These are phyloP conservation scores for Malus hybrid DNA, from an alignment of 331 rosid species.

Conservation along the genomic window DNA sequence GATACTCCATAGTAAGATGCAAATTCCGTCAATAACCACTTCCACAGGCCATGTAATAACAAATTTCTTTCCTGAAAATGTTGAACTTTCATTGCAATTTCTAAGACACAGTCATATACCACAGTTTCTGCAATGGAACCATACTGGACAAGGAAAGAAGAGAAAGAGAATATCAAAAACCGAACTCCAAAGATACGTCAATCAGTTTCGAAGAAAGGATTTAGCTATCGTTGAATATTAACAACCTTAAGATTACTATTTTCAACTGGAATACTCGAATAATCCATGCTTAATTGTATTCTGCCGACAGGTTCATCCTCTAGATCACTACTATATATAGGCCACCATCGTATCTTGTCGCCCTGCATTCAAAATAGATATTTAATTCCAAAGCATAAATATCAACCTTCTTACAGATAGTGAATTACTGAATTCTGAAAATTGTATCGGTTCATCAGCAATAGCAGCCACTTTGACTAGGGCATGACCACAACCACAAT, in stretches of 20 bases:
- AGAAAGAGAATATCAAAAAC: not conserved
- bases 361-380: slow-evolving; percentile 15
- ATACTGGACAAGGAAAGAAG: slow-evolving; percentile 4
- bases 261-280: slow-evolving; percentile 13
- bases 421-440: not conserved
- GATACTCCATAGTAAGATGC: slow-evolving; percentile 29
- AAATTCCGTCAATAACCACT: slow-evolving; percentile 25
- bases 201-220: not conserved
- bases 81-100: slow-evolving; percentile 29
- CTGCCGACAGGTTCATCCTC: slow-evolving; percentile 23
- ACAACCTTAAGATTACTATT: slow-evolving; percentile 20
- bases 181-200: not conserved
- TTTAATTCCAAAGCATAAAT: not conserved
- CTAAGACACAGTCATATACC: slow-evolving; percentile 26
- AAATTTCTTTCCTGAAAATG: slow-evolving; percentile 24
- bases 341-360: slow-evolving; percentile 27
- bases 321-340: slow-evolving; percentile 17
- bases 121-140: slow-evolving; percentile 25
- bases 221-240: not conserved
- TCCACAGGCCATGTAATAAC: slow-evolving; percentile 24
- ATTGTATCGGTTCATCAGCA: slow-evolving; percentile 18
- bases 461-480: slow-evolving; percentile 27
- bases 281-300: slow-evolving; percentile 20
- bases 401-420: not conserved
- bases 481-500: slow-evolving; percentile 23